A percentile compares a stretch with the other conserved stretches of the same genome.
Conservation (phyloP, 148 eudicot genomes). For the Pharnaceum exiguum region DNA sequence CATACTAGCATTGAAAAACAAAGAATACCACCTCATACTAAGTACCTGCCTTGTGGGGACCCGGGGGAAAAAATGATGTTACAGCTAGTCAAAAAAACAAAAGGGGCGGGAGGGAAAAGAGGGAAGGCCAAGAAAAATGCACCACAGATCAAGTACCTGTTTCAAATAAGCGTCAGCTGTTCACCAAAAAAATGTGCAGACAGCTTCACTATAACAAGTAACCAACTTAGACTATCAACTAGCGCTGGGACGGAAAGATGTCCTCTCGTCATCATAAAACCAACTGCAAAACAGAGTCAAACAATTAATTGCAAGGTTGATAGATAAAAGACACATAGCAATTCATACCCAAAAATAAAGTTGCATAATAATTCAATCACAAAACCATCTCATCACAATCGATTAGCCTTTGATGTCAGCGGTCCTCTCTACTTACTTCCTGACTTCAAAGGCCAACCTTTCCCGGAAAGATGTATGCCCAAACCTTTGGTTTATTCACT, state of each 20-base stretch:
- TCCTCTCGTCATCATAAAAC: conserved; percentile 74
- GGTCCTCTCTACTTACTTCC: no score
- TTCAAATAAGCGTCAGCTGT: conserved; percentile 9
- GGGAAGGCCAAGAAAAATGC: not conserved
- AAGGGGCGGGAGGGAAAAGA: not conserved
- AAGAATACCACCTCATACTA: no score
- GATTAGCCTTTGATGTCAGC: no score
- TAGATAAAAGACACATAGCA: not conserved
- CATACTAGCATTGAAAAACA: no score
- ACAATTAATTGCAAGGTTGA: not conserved
- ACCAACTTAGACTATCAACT: conserved; percentile 33
- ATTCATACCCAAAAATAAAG: not conserved
- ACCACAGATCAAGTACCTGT: conserved; percentile 11
- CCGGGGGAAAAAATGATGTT: not conserved
- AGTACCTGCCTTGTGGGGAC: no score
- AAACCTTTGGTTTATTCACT: no score
- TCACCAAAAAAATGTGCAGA: conserved; percentile 8
- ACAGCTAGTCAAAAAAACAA: not conserved
- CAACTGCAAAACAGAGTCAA: conserved; percentile 49
- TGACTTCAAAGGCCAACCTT: no score
- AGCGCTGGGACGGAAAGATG: conserved; percentile 70
- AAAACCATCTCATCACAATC: no score
- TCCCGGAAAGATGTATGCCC: no score
- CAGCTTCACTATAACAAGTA: conserved; percentile 12
- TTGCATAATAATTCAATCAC: no score